Percentiles rank a stretch among this genome's conserved stretches.
Conservation (phyloP, 1,139 yeast species). For the Protomyces arabidopsidicola region DNA sequence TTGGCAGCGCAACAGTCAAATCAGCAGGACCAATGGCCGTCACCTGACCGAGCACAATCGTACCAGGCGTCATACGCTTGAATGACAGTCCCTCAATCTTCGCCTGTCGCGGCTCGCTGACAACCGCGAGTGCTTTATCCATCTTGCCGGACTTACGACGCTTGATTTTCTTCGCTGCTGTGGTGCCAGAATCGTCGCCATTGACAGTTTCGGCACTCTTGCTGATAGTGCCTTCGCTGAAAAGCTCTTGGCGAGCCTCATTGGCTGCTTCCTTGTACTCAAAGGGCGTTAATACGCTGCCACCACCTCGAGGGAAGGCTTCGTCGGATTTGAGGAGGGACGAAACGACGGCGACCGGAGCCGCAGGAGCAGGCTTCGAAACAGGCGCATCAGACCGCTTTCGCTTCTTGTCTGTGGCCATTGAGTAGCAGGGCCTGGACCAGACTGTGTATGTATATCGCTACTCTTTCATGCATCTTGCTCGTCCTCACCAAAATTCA, state of each 20-base stretch:
- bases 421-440: neutral
- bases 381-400: slow-evolving; percentile 8
- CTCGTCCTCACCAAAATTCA: no score
- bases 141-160: slow-evolving; percentile 5
- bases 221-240: neutral
- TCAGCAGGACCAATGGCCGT: slow-evolving; percentile 57
- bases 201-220: slow-evolving; percentile 36
- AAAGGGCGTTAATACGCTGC: slow-evolving; percentile 67
- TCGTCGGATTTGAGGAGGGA: slow-evolving; percentile 42
- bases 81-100: slow-evolving; percentile 59
- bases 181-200: slow-evolving; percentile 41
- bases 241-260: slow-evolving; percentile 67
- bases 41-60: slow-evolving; percentile 72
- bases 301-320: slow-evolving; percentile 92
- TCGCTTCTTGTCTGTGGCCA: slow-evolving; percentile 18
- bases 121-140: slow-evolving; percentile 28
- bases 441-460: no score
- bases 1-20: slow-evolving; percentile 69
- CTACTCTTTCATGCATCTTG: no score
- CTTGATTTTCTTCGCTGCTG: slow-evolving; percentile 6
- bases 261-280: slow-evolving; percentile 90
- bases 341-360: neutral
- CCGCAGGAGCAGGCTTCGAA: neutral
- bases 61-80: slow-evolving; percentile 50
- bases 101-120: slow-evolving; percentile 35